Conservation (phyloP, 768 basidiomycete species). For the Lactarius sanguifluus region DNA sequence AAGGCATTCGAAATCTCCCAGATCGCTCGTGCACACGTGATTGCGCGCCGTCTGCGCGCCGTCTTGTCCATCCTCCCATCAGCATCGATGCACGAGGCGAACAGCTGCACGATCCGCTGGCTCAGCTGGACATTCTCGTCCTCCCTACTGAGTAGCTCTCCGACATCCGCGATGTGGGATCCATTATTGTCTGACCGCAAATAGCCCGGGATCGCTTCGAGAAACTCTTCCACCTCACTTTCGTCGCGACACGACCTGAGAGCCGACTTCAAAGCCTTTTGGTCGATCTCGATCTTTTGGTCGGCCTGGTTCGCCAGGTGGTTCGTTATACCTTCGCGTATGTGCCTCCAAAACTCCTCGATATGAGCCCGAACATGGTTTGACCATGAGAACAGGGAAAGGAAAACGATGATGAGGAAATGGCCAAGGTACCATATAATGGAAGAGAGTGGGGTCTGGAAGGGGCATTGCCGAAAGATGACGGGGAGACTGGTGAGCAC, state of each 20-base stretch:
- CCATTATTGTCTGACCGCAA: neutral
- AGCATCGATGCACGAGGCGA: constrained; percentile 8
- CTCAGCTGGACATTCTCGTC: neutral
- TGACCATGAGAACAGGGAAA: constrained; percentile 6
- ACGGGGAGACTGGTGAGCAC: constrained; percentile 7
- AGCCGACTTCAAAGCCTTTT: neutral
- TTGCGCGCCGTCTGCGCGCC: constrained; percentile 17
- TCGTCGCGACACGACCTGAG: constrained; percentile 8
- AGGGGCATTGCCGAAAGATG: constrained; percentile 8
- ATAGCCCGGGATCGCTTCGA: constrained; percentile 12
- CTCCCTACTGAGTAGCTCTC: neutral
- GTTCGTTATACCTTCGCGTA: neutral
- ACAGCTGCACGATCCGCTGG: constrained; percentile 9
- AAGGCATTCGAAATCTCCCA: constrained; percentile 16
- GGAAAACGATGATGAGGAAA: neutral
- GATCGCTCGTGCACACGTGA: constrained; percentile 17
- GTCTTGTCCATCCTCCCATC: constrained; percentile 17
- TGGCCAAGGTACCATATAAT: constrained; percentile 7
- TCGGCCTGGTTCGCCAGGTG: constrained; percentile 5
- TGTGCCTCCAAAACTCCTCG: neutral
- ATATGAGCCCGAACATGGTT: neutral
- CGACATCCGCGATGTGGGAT: constrained; percentile 10
- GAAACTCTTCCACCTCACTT: neutral
- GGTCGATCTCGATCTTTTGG: neutral
- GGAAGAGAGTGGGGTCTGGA: constrained; percentile 2